Base-by-base conservation (phyloP, 306 rosid genomes). In the Citrullus amarus region DNA sequence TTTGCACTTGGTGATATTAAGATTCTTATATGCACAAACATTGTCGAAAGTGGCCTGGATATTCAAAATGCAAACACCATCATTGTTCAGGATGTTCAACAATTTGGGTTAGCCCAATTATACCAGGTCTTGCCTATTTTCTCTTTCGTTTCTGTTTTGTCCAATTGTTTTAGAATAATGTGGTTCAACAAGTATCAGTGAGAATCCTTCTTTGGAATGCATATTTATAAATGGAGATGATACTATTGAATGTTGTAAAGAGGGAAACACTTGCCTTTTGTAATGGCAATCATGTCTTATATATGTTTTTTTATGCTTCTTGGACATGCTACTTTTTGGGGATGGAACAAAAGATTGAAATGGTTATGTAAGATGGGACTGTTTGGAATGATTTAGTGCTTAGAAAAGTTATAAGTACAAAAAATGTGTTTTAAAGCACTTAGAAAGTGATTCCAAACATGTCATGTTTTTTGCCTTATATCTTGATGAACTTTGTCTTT, bases 51-150 rank as follows among this genome's bases (percentile, higher is more conserved):
- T 78, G 98, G 98, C 81, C 97, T 92, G 80, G 98, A 95, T 81
- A 95, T 95, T 87, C 97, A 92, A 89, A 95, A 95, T 85, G 97
- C 98, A 61, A 95, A 95, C 84, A 92, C 98, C 87, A 95, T 95
- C 85, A 88, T 92, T 81, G 81, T 95, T 87, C 97, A 92, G 88
- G 98, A 95, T 82, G 92, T 95, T 86, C 98, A 95, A 84, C 97
- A 89, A 51, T 95, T 95, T 83, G 98, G 98, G 84, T 89, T 95
- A 63, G 98, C 98, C 51, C 97, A 95, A 80, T 79, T 95, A 83
- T 95, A 92, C 83, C 98, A 95, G 98, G 98, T 95, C 20, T 79
- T 86, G 81, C 85, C 78, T 82, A 77, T 85, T 77, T 78, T 74
- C 80, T 53, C 71, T 67, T 41, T 67, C 50, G 34, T 57, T 75